Base-by-base conservation (phyloP, 331 rosid species). In the Ulmus americana region DNA sequence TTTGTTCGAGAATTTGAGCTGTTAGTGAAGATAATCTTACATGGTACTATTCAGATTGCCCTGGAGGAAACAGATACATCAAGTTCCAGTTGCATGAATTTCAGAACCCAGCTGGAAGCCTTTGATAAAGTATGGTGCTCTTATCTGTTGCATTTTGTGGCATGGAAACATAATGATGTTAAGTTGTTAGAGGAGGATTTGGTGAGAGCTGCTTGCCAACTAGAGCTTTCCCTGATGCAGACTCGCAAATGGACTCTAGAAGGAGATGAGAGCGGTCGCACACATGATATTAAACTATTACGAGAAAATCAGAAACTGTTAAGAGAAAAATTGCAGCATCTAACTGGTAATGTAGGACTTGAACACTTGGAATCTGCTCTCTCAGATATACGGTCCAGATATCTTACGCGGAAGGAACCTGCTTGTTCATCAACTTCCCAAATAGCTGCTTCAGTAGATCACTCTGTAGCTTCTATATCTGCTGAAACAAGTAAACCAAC, bases 91-190 rank as follows among this genome's bases (percentile, higher is more conserved):
- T 80, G 67, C 14, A 77, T 74, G 70, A 82, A 90, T 76, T 85
- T 94, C 78, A 81, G 94, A 76, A 79, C 95, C 62, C 97, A 89
- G 88, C 86, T 94, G 70, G 83, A 76, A 66, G 80, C 85, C 60
- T 94, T 94, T 76, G 98, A 94, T 81, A 85, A 82, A 80, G 95
- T 88, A 53, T 94, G 97, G 97, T 87, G 97, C 75, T 80, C 88
- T 18, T 94, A 94, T 82, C 73, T 94, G 83, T 79, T 85, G 76
- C 81, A 85, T 79, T 89, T 94, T 71, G 95, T 89, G 65, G 77
- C 61, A 8, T 94, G 98, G 98, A 94, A 94, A 85, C 91, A 83
- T 57, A 89, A 83, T 73, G 97, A 89, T 83, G 95, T 95, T 51
- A 86, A 72, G 65, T 72, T 73, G 22, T 72, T 89, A 67, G 97